Evolutionary conservation across 1,139 yeast genomes (phyloP).

Genomic region (Blastobotrys raffinosifermentans): DNA sequence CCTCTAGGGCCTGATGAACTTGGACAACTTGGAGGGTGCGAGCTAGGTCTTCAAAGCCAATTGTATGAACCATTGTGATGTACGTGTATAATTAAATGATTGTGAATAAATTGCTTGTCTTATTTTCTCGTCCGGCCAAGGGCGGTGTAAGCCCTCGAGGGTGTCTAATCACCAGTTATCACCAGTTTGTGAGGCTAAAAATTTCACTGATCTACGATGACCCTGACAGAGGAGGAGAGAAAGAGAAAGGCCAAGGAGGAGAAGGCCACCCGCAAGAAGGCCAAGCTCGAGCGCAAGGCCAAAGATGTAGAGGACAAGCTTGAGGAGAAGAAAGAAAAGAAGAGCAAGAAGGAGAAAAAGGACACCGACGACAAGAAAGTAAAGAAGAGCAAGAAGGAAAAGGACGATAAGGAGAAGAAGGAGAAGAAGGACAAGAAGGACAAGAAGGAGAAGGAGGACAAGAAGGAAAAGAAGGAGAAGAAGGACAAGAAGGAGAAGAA

Average conservation of each 20-base stretch:
- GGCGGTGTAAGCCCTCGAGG: too few relatives aligned
- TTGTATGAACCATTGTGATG: too few relatives aligned
- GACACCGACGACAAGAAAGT: conserved; percentile 4
- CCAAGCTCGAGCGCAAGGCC: not conserved
- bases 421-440: conserved; percentile 7
- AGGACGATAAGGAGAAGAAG: conserved; percentile 3
- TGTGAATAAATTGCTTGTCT: too few relatives aligned
- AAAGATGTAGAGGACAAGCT: not conserved
- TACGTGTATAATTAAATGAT: too few relatives aligned
- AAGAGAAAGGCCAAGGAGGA: conserved; percentile 5
- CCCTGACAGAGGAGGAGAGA: conserved; percentile 4
- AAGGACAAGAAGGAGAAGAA: conserved; percentile 7
- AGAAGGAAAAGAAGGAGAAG: conserved; percentile 7
- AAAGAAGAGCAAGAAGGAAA: conserved; percentile 4
- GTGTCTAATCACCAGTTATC: too few relatives aligned
- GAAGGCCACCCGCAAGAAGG: conserved; percentile 5
- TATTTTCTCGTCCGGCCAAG: too few relatives aligned
- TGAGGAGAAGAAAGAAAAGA: conserved; percentile 8
- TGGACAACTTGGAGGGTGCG: too few relatives aligned
- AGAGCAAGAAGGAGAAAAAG: conserved; percentile 3
- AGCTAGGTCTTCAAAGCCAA: too few relatives aligned
- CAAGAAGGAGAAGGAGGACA: conserved; percentile 4
- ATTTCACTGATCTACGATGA: too few relatives aligned
- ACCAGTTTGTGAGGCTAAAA: not conserved
- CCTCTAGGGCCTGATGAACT: too few relatives aligned